Evolutionary conservation across 1,139 yeast genomes (phyloP), one percentile per base, ranked within the genome.

Genomic region (Tardiomyces digboiensis): DNA sequence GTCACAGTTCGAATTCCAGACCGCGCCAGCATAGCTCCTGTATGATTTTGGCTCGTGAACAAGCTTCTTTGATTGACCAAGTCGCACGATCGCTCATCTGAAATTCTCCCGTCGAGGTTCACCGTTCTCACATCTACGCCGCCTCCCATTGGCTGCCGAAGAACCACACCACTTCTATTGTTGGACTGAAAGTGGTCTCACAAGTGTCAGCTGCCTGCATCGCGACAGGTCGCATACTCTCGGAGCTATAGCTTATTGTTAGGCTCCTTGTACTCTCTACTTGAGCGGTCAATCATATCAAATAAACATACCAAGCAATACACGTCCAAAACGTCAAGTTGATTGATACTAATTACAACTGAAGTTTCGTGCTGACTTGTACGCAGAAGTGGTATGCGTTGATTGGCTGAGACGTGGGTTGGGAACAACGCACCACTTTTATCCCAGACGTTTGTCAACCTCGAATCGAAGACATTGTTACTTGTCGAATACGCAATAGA

Each of bases 401-500:
- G 51, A 50, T 50, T 50, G 53, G 53, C 46, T 41, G 33, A 40
- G 18, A 33, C 29, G n/a, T 37, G 12, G 23, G 16, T 22, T 41
- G 18, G 40, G 20, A 29, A 23, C 29, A 22, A 19, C 22, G 23
- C 36, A 37, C 29, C 29, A 19, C 36, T 21, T 29, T 23, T 38
- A 36, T 37, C 43, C n/a, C 26, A 21, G 14, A 8, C 26, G 8
- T 29, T 18, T 36, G 26, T 29, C 38, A 29, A 21, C 36, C 45
- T 21, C 39, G 43, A 26, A 29, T 39, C 37, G 42, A 33, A 22
- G 40, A 21, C 20, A 42, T 19, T 36, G 21, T 13, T 38, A 38
- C 38, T 38, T 38, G 26, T 19, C 40, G 19, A 21, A 39, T 3
- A 39, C 43, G 14, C 42, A 44, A 42, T 51, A 26, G 73, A 56